A percentile compares a stretch with the other conserved stretches of the same genome.
Conservation (phyloP, 2,329 filamentous ascomycete genomes). For the Drechslerella stenobrocha region DNA sequence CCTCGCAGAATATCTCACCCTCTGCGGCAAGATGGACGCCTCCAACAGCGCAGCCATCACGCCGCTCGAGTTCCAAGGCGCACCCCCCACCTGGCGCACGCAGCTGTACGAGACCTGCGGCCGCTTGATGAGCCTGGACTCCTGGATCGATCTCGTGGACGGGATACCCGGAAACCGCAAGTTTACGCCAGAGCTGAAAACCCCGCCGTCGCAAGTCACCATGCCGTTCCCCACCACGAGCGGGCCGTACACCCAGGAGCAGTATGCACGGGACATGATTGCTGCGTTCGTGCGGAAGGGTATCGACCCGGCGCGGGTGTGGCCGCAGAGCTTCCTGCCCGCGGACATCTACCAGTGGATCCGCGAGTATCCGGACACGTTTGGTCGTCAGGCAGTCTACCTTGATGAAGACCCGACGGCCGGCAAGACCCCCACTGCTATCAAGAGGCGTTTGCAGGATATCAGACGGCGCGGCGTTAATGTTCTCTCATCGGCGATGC, state of each 20-base stretch:
- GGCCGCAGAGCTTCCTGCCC: conserved; percentile 68
- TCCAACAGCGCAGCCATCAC: conserved; percentile 65
- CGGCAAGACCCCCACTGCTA: conserved; percentile 60
- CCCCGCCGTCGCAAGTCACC: conserved; percentile 62
- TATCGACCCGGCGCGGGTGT: conserved; percentile 63
- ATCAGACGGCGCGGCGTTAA: conserved; percentile 65
- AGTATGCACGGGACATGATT: conserved; percentile 68
- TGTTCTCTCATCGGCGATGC: conserved; percentile 67
- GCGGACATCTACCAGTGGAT: conserved; percentile 70
- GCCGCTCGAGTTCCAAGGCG: conserved; percentile 63
- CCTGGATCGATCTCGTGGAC: conserved; percentile 66
- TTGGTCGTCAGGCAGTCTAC: conserved; percentile 66
- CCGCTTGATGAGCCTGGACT: conserved; percentile 65
- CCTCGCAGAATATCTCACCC: conserved; percentile 66
- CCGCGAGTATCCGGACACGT: conserved; percentile 62
- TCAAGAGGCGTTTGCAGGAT: conserved; percentile 62
- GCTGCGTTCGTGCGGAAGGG: conserved; percentile 63
- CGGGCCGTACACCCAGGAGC: conserved; percentile 66
- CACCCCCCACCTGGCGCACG: conserved; percentile 66
- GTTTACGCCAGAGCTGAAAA: conserved; percentile 71
- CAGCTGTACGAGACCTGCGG: conserved; percentile 69
- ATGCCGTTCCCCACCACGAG: conserved; percentile 65
- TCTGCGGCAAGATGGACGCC: conserved; percentile 73
- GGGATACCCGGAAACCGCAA: conserved; percentile 61
- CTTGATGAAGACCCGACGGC: conserved; percentile 67